These are phyloP conservation scores for Neocucurbitaria cava DNA, from an alignment of 2,329 filamentous ascomycete genomes.

Conservation along the genomic window DNA sequence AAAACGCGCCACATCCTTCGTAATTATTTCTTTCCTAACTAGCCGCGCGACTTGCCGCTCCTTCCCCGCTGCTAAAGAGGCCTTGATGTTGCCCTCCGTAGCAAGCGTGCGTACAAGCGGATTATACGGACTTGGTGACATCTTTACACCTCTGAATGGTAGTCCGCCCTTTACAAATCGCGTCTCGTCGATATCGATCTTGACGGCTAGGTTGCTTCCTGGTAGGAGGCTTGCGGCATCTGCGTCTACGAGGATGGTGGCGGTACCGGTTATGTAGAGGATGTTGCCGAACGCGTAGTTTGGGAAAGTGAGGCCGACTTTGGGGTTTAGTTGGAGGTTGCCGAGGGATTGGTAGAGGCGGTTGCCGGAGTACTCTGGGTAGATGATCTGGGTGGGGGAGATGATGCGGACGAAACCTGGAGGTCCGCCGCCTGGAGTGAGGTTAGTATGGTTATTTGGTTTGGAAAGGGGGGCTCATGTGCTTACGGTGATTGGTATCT, in stretches of 20 bases:
- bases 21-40: slow-evolving; percentile 64
- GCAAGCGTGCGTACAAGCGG: slow-evolving; percentile 72
- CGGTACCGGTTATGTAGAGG: slow-evolving; percentile 75
- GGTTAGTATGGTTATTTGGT: neutral
- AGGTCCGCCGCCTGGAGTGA: slow-evolving; percentile 63
- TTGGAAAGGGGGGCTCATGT: neutral
- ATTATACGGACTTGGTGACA: slow-evolving; percentile 78
- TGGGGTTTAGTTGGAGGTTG: slow-evolving; percentile 72
- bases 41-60: slow-evolving; percentile 60
- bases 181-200: slow-evolving; percentile 67
- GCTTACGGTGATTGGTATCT: slow-evolving; percentile 77
- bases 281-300: slow-evolving; percentile 76
- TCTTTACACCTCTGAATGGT: slow-evolving; percentile 67
- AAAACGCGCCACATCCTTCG: slow-evolving; percentile 73
- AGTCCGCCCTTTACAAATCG: slow-evolving; percentile 70
- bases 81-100: slow-evolving; percentile 59
- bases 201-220: slow-evolving; percentile 75
- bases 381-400: slow-evolving; percentile 69
- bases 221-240: slow-evolving; percentile 69
- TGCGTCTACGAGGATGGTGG: slow-evolving; percentile 70
- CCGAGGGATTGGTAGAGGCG: slow-evolving; percentile 83
- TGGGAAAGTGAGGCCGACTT: slow-evolving; percentile 74
- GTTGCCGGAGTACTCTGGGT: slow-evolving; percentile 87
- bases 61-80: slow-evolving; percentile 6
- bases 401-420: slow-evolving; percentile 75